These are phyloP conservation scores for Phytophthora hybrid DNA, from an alignment of 352 stramenopile genomes.

Conservation along the genomic window DNA sequence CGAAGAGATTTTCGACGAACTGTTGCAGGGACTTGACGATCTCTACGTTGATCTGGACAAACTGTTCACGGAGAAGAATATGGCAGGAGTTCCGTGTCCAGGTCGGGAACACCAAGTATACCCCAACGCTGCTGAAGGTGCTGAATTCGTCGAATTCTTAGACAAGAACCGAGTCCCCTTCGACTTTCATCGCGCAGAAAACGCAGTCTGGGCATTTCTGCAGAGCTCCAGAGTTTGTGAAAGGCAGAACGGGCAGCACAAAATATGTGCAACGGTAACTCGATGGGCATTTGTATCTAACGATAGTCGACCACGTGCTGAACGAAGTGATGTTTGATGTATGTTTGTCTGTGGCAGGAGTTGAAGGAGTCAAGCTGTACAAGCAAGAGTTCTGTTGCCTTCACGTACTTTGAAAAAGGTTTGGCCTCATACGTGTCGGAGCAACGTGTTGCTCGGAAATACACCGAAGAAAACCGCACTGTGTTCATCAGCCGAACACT, in stretches of 20 bases:
- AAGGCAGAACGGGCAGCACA: neutral
- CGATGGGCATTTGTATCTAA: neutral
- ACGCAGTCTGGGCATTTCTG: slow-evolving; percentile 17
- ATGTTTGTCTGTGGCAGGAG: neutral
- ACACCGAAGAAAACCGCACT: slow-evolving; percentile 1
- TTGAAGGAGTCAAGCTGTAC: slow-evolving; percentile 2
- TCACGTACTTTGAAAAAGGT: neutral
- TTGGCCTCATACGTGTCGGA: slow-evolving; percentile 1
- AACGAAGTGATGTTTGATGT: too few species aligned
- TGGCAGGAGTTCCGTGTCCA: slow-evolving; percentile 3
- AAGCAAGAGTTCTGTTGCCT: slow-evolving; percentile 9
- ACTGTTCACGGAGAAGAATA: neutral
- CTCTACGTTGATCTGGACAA: slow-evolving; percentile 1
- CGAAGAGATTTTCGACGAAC: slow-evolving; percentile 4
- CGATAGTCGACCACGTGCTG: too few species aligned
- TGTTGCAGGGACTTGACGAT: slow-evolving; percentile 2
- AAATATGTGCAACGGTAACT: slow-evolving; percentile 6
- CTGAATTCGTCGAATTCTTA: slow-evolving; percentile 6
- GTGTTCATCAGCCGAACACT: slow-evolving; percentile 18
- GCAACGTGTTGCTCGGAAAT: slow-evolving; percentile 7
- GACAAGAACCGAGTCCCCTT: slow-evolving; percentile 18
- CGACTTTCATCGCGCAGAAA: neutral
- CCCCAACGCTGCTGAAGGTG: neutral
- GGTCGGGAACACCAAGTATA: slow-evolving; percentile 1
- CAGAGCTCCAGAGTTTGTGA: neutral